These are phyloP conservation scores for Cordyceps fumosorosea DNA, from an alignment of 2,329 filamentous ascomycete species.

Conservation along the genomic window DNA sequence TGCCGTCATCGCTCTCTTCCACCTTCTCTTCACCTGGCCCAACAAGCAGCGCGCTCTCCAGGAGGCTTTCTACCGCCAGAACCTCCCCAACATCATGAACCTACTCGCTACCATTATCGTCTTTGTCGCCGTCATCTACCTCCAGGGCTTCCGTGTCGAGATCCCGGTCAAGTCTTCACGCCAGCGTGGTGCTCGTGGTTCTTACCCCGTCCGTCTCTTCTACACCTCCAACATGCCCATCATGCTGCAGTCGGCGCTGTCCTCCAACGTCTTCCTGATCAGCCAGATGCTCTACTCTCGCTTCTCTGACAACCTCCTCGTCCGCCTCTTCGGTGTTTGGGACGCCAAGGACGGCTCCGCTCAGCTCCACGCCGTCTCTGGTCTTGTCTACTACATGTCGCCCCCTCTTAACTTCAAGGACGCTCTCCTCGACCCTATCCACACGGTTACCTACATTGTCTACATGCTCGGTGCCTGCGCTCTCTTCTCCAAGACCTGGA, in stretches of 20 bases:
- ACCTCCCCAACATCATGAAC: constrained; percentile 99
- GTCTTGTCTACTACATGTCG: constrained; percentile 99
- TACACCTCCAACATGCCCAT: constrained; percentile 99
- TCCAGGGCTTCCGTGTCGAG: constrained; percentile 98
- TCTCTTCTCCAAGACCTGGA: constrained; percentile 99
- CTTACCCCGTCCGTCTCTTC: constrained; percentile 97
- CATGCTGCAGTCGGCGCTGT: constrained; percentile 98
- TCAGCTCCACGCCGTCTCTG: constrained; percentile 88
- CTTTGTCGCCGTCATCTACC: constrained; percentile 97
- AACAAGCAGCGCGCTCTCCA: constrained; percentile 98
- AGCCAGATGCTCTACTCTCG: constrained; percentile 99
- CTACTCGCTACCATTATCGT: constrained; percentile 85
- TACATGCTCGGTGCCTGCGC: constrained; percentile 98
- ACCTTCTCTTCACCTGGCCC: constrained; percentile 95
- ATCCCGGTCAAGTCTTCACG: constrained; percentile 99
- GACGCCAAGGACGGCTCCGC: constrained; percentile 93
- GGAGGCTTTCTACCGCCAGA: constrained; percentile 99
- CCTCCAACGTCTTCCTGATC: constrained; percentile 98
- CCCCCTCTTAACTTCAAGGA: constrained; percentile 97
- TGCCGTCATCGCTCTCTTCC: constrained; percentile 95
- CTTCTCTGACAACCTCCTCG: constrained; percentile 97
- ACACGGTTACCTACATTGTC: constrained; percentile 88
- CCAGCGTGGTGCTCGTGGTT: constrained; percentile 96
- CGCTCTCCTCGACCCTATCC: constrained; percentile 91
- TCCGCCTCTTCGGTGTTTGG: constrained; percentile 96